Percentiles rank a stretch among this genome's conserved stretches.
phyloP scores from a whole-genome alignment of 1,139 yeast genomes.

The Suhomyces atakaporum region DNA sequence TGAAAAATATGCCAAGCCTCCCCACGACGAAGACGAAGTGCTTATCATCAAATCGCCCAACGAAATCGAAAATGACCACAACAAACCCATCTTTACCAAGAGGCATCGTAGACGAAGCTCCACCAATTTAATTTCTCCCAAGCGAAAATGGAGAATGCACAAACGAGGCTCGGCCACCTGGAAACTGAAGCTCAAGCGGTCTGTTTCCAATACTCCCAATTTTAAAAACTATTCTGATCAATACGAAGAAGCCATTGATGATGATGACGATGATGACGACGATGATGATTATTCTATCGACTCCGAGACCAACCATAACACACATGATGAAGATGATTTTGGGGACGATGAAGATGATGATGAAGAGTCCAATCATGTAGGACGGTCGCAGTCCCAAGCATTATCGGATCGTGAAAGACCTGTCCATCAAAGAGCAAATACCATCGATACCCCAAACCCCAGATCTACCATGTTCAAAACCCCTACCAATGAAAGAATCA shows the following conservation, averaged over 20 bases:
- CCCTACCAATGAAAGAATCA: constrained; percentile 43
- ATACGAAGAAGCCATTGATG: constrained; percentile 12
- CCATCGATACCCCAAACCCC: constrained; percentile 35
- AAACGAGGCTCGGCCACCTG: constrained; percentile 14
- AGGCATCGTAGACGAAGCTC: constrained; percentile 10
- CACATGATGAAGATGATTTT: constrained; percentile 14
- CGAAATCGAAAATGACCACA: constrained; percentile 50
- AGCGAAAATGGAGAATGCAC: constrained; percentile 15
- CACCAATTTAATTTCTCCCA: constrained; percentile 8
- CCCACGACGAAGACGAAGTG: constrained; percentile 71
- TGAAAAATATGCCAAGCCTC: constrained; percentile 27
- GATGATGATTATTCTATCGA: constrained; percentile 17
- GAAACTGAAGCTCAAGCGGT: constrained; percentile 18
- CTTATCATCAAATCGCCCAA: constrained; percentile 78
- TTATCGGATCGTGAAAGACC: constrained; percentile 1
- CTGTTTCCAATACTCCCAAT: constrained; percentile 22
- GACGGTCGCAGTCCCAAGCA: constrained; percentile 31
- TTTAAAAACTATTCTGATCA: constrained; percentile 18
- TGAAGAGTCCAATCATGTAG: constrained; percentile 12
- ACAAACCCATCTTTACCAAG: constrained; percentile 10
- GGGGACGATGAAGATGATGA: constrained; percentile 18
- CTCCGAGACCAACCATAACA: constrained; percentile 6
- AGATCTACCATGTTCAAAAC: constrained; percentile 24
- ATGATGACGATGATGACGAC: constrained; percentile 18
- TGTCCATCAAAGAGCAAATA: constrained; percentile 42